phyloP scores from a whole-genome alignment of 2,329 filamentous ascomycete species.

The Penicillium sumatraense region DNA sequence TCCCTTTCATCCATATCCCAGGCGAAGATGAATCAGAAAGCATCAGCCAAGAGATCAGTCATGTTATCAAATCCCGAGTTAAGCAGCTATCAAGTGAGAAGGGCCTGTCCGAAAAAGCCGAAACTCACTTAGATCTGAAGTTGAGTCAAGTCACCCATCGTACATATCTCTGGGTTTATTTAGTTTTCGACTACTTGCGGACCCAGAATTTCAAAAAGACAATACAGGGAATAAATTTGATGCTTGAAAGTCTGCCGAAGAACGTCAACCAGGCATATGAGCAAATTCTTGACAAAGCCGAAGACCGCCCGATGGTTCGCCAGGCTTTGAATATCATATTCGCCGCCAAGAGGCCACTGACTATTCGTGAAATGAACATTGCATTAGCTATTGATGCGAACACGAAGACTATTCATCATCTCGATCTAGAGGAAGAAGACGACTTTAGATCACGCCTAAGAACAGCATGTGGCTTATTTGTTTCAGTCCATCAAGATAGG shows the following conservation, averaged over 20 bases:
- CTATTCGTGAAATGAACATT: conserved; percentile 35
- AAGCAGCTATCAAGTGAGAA: conserved; percentile 22
- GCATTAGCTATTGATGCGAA: conserved; percentile 30
- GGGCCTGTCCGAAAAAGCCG: conserved; percentile 6
- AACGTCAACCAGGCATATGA: conserved; percentile 38
- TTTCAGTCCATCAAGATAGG: conserved; percentile 20
- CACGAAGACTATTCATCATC: conserved; percentile 11
- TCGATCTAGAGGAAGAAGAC: conserved; percentile 17
- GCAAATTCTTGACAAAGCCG: conserved; percentile 20
- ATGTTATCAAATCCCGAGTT: conserved; percentile 37
- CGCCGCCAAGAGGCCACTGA: conserved; percentile 3
- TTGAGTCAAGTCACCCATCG: conserved; percentile 25
- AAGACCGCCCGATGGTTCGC: conserved; percentile 6
- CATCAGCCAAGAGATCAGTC: conserved; percentile 43
- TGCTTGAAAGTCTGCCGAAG: conserved; percentile 24
- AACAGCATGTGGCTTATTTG: conserved; percentile 23
- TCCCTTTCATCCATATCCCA: conserved; percentile 39
- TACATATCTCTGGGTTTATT: conserved; percentile 46
- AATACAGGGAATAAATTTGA: conserved; percentile 1
- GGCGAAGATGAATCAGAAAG: conserved; percentile 43
- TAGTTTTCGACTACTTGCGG: conserved; percentile 40
- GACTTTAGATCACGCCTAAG: conserved; percentile 14
- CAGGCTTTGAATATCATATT: conserved; percentile 21
- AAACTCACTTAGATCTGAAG: conserved; percentile 16
- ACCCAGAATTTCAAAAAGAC: conserved; percentile 25